Percentiles rank a stretch among this genome's conserved stretches.
Conservation (phyloP, 257 asterid genomes). For the Forsythia viridissima region DNA sequence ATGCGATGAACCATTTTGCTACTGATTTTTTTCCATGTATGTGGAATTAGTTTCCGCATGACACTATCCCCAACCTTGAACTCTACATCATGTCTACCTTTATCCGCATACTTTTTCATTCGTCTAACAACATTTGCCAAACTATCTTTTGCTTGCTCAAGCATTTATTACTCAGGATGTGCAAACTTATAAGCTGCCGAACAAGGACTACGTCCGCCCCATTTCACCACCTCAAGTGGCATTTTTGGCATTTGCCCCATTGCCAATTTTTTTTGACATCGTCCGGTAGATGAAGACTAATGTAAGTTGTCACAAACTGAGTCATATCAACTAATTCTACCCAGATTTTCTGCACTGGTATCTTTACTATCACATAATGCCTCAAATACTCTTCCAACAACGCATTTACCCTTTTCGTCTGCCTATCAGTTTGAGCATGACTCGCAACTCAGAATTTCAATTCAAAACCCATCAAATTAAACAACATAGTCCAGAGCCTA, state of each 20-base stretch:
- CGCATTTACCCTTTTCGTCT: neutral
- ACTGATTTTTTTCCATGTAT: neutral
- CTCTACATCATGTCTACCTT: neutral
- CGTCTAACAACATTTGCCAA: neutral
- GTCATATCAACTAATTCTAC: neutral
- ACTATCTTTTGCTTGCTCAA: neutral
- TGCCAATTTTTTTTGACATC: neutral
- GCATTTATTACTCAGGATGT: neutral
- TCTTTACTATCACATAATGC: neutral
- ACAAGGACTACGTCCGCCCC: neutral
- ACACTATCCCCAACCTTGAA: neutral
- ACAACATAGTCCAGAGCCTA: neutral
- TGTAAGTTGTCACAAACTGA: neutral
- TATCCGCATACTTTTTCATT: slow-evolving; percentile 10
- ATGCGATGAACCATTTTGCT: neutral
- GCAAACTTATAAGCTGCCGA: neutral
- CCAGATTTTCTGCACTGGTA: too few relatives aligned
- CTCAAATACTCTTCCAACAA: neutral
- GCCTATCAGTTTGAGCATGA: neutral
- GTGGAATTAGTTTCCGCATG: neutral
- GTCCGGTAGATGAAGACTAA: neutral
- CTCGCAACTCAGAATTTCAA: neutral
- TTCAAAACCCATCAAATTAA: neutral
- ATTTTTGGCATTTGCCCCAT: neutral
- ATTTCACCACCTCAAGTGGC: neutral